Evolutionary conservation across 2,329 filamentous ascomycete species (phyloP).

Genomic region (Cordyceps tenuipes): DNA sequence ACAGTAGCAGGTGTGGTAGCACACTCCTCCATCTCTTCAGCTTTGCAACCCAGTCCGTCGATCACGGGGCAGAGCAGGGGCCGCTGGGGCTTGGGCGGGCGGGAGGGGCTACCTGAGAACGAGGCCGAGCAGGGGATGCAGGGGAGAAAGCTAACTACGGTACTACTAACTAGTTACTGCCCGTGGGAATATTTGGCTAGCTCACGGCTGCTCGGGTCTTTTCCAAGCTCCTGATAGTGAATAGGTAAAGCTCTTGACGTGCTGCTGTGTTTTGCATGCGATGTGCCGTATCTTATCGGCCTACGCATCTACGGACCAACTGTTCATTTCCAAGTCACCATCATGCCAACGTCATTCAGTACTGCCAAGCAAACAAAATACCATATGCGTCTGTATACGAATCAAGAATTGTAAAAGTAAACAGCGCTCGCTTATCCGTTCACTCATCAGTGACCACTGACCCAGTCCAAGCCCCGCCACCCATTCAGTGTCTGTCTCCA

Average conservation of each 20-base stretch:
- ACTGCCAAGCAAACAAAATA: background rate
- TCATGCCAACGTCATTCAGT: too few species aligned
- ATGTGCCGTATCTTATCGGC: too few species aligned
- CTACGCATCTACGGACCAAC: too few species aligned
- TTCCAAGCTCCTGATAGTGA: too few species aligned
- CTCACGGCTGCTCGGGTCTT: too few species aligned
- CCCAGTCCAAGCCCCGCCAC: background rate
- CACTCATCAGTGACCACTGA: background rate
- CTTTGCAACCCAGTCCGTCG: background rate
- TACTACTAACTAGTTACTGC: too few species aligned
- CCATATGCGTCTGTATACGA: background rate
- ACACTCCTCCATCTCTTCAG: background rate
- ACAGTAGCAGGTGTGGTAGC: background rate
- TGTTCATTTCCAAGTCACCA: background rate
- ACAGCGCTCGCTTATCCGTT: background rate
- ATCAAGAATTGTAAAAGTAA: background rate
- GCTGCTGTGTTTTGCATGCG: too few species aligned
- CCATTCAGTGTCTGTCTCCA: background rate
- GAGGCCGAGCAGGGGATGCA: background rate
- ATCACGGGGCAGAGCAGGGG: background rate
- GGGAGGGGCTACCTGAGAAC: background rate
- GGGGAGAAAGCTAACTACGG: too few species aligned
- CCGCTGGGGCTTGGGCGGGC: background rate
- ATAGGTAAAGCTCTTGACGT: too few species aligned
- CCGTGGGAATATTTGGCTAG: background rate